Conservation (phyloP, 805 yeast genomes). For the Barnettozyma siamensis region DNA sequence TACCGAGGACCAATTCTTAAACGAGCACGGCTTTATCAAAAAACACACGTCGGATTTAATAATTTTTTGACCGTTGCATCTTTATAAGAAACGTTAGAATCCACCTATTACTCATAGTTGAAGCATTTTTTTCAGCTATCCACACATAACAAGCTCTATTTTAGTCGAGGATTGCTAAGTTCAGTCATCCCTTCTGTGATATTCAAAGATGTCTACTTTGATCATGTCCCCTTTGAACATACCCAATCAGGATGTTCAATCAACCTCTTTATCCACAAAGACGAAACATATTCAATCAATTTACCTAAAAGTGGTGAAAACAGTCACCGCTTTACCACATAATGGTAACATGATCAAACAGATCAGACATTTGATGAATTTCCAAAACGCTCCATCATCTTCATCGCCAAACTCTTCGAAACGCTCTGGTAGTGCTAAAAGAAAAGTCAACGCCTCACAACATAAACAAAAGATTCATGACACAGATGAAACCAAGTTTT, state of each 20-base stretch:
- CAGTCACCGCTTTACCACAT: background rate
- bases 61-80: too few species aligned
- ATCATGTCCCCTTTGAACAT: background rate
- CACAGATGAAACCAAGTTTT: background rate
- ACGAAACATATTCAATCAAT: background rate
- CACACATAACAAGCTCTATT: too few species aligned
- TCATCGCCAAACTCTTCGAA: background rate
- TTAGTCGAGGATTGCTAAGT: too few species aligned
- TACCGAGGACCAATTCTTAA: too few species aligned
- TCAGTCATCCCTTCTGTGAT: too few species aligned
- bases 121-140: too few species aligned
- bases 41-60: too few species aligned
- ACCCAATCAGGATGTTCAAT: background rate
- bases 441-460: background rate
- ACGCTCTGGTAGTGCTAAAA: background rate
- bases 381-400: background rate
- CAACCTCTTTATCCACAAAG: background rate
- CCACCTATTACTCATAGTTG: too few species aligned
- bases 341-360: background rate
- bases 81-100: too few species aligned
- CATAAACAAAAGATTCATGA: background rate
- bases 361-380: background rate
- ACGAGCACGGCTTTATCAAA: too few species aligned
- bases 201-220: slow-evolving; percentile 3
- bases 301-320: slow-evolving; percentile 1